Evolutionary conservation across 129 eudicot species (phyloP).

Genomic region (Flaveria linearis): DNA sequence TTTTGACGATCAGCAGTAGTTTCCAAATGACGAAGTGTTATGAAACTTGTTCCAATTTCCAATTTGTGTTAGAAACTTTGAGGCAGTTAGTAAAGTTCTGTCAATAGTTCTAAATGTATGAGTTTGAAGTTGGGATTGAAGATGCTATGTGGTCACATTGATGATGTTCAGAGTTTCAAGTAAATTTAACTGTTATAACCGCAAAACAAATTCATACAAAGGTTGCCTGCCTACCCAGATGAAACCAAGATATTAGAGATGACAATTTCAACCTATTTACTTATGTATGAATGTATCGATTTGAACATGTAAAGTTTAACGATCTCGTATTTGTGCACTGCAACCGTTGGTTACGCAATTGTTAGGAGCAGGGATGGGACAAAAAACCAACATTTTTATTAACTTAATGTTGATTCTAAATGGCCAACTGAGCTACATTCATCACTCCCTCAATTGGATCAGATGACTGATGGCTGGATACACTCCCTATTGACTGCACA

Average conservation of each 20-base stretch:
- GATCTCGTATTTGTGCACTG: conserved; percentile 37
- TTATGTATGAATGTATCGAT: too few species aligned
- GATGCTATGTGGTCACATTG: too few species aligned
- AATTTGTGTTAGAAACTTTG: neutral
- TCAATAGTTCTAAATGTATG: neutral
- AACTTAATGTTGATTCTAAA: conserved; percentile 37
- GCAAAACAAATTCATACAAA: too few species aligned
- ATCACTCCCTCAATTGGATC: conserved; percentile 34
- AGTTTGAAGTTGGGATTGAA: neutral
- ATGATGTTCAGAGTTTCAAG: too few species aligned
- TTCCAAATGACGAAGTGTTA: neutral
- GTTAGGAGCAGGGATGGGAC: conserved; percentile 33
- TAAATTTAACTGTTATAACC: too few species aligned
- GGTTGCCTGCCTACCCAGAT: too few species aligned
- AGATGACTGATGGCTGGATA: conserved; percentile 35
- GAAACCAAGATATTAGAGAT: too few species aligned
- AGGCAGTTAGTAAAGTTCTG: neutral
- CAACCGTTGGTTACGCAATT: conserved; percentile 56
- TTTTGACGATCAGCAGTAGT: neutral
- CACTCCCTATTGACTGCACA: conserved; percentile 25
- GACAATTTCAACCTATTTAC: too few species aligned
- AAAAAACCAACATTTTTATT: conserved; percentile 37
- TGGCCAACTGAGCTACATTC: conserved; percentile 41
- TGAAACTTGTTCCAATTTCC: neutral
- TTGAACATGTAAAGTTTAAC: conserved; percentile 33